Percentiles rank a stretch among this genome's conserved stretches.
Evolutionary conservation across 2,329 filamentous ascomycete genomes (phyloP).

Genomic region (Raffaelea deltoideospora): DNA sequence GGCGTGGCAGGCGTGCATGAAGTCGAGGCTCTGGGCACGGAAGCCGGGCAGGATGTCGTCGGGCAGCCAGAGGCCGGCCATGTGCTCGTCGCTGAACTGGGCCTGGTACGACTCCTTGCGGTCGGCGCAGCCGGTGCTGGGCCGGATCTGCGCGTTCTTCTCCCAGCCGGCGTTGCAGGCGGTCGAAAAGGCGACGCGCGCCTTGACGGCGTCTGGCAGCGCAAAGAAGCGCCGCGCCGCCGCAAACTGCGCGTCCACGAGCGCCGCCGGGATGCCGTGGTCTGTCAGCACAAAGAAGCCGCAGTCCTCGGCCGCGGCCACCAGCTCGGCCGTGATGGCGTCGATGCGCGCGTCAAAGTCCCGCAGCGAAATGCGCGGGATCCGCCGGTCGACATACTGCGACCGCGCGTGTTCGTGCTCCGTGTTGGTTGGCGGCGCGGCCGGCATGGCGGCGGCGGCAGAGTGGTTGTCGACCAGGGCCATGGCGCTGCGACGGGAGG

Average conservation of each 20-base stretch:
- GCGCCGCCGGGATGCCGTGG: slow-evolving; percentile 33
- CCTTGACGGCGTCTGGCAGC: slow-evolving; percentile 33
- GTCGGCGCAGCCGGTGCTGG: slow-evolving; percentile 40
- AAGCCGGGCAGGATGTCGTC: slow-evolving; percentile 33
- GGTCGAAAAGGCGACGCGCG: slow-evolving; percentile 33
- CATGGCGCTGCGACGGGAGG: not conserved
- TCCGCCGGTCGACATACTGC: slow-evolving; percentile 25
- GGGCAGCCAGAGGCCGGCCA: slow-evolving; percentile 35
- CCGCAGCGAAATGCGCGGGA: slow-evolving; percentile 36
- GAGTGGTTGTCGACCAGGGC: not conserved
- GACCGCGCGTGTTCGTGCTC: no score
- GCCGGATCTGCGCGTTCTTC: slow-evolving; percentile 39
- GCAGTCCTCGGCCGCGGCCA: slow-evolving; percentile 38
- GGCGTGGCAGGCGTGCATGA: slow-evolving; percentile 37
- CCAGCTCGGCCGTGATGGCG: slow-evolving; percentile 34
- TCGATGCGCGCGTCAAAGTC: slow-evolving; percentile 37
- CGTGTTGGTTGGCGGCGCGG: not conserved
- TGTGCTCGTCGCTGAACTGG: slow-evolving; percentile 35
- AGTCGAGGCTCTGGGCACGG: slow-evolving; percentile 23
- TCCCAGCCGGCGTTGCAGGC: slow-evolving; percentile 44
- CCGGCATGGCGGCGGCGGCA: not conserved
- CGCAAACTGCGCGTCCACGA: slow-evolving; percentile 36
- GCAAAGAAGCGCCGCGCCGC: slow-evolving; percentile 37
- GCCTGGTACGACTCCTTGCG: slow-evolving; percentile 47
- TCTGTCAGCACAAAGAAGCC: slow-evolving; percentile 45